Percentiles rank a stretch among this genome's conserved stretches.
Conservation (phyloP, 1,284 basidiomycete species). For the Dichomitus squalens region DNA sequence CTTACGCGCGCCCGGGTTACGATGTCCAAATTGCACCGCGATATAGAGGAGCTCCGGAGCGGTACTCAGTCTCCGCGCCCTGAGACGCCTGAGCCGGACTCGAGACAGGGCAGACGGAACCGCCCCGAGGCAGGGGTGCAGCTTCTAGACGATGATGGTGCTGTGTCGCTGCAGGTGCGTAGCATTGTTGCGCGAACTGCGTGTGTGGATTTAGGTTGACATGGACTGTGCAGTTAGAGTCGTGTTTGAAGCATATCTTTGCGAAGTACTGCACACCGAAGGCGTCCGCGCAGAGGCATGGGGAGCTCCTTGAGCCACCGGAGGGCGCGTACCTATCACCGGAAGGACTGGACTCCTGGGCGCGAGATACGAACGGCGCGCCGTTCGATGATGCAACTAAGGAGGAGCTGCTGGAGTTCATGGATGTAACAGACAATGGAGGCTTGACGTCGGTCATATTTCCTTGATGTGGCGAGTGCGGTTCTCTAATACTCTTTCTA, state of each 20-base stretch:
- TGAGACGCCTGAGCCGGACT: conserved; percentile 63
- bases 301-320: conserved; percentile 49
- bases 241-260: conserved; percentile 70
- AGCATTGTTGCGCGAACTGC: background rate
- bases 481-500: conserved; percentile 28
- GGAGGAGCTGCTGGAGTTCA: conserved; percentile 72
- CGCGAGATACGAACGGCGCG: conserved; percentile 73
- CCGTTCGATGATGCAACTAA: conserved; percentile 75
- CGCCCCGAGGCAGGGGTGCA: conserved; percentile 39
- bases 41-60: conserved; percentile 35
- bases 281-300: conserved; percentile 29
- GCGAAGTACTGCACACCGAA: conserved; percentile 70
- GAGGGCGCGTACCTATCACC: conserved; percentile 56
- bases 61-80: conserved; percentile 50
- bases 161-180: conserved; percentile 63
- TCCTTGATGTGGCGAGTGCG: background rate
- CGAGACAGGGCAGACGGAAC: conserved; percentile 60
- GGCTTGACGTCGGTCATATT: conserved; percentile 60
- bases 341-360: conserved; percentile 71
- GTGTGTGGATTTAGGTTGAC: conserved; percentile 1
- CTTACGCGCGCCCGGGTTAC: background rate
- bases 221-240: conserved; percentile 50
- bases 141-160: conserved; percentile 67
- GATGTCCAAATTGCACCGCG: conserved; percentile 29
- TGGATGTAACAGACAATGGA: conserved; percentile 75